A percentile compares a stretch with the other conserved stretches of the same genome.
phyloP scores from a whole-genome alignment of 1,284 basidiomycete genomes.

The Malassezia caprae region DNA sequence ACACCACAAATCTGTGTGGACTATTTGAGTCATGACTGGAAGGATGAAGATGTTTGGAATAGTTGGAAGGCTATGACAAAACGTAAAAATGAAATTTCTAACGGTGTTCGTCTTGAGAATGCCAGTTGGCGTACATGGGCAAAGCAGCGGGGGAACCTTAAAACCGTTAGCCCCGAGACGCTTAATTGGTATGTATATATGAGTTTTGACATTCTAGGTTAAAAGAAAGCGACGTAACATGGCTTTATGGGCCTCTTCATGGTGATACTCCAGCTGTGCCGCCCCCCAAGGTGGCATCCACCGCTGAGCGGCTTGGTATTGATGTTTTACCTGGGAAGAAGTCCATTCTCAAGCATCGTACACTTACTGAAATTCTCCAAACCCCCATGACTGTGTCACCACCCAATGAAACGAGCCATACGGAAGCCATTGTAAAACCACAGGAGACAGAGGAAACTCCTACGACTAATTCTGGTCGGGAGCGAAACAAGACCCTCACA shows the following conservation, averaged over 20 bases:
- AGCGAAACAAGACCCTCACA: background rate
- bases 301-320: slow-evolving; percentile 54
- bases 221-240: slow-evolving; percentile 97
- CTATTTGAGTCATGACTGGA: slow-evolving; percentile 80
- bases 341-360: slow-evolving; percentile 91
- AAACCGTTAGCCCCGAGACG: slow-evolving; percentile 89
- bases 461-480: background rate
- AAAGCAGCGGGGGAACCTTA: slow-evolving; percentile 93
- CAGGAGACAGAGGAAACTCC: background rate
- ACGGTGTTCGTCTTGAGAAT: slow-evolving; percentile 88
- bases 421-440: background rate
- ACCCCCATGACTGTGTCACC: slow-evolving; percentile 41
- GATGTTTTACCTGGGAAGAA: slow-evolving; percentile 52
- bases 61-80: slow-evolving; percentile 97
- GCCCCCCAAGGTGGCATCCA: slow-evolving; percentile 52
- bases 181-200: slow-evolving; percentile 73
- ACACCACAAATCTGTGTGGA: slow-evolving; percentile 57
- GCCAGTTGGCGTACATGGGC: slow-evolving; percentile 98
- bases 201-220: slow-evolving; percentile 58
- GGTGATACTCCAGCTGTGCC: slow-evolving; percentile 56
- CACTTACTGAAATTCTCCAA: slow-evolving; percentile 74
- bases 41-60: slow-evolving; percentile 95
- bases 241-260: slow-evolving; percentile 94
- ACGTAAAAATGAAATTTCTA: slow-evolving; percentile 95
- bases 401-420: background rate